Evolutionary conservation across 2,329 filamentous ascomycete genomes (phyloP), one percentile per base, ranked within the genome.

Genomic region (Emydomyces testavorans): DNA sequence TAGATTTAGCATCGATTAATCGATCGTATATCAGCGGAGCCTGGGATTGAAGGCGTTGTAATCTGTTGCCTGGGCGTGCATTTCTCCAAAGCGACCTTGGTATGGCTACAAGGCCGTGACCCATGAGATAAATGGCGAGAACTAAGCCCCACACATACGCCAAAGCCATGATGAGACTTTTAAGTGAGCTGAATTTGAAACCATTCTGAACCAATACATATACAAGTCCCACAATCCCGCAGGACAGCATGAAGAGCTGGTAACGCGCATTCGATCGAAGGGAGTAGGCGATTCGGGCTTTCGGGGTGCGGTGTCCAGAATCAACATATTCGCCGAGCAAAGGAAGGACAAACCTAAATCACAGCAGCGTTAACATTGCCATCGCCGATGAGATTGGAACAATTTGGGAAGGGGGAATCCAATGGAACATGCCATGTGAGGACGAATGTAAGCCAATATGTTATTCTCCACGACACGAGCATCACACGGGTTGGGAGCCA

Each of bases 51-150:
- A 95, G 71, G 29, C 83, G 75, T 52, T 81, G 80, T 39, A 98
- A 66, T 48, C 82, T 77, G 41, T 78, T 79, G 54, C 81, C 84
- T 38, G 89, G 78, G 60, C 81, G 87, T 26, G 88, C 83, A 60
- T 86, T 83, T 50, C 83, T 79, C 58, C 92, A 83, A 13, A 98
- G 71, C 31, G 78, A 78, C 54, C 90, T 76, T 0, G 92, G 92
- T 49, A 98, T 84, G 1, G 89, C 84, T 26, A 98, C 92, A 21
- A 98, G 73, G 6, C 92, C 92, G 65, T 98, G 92, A 5, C 92
- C 92, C 90, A 98, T 96, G 34, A 98, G 74, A 60, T 94, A 96
- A 53, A 98, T 94, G 38, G 89, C 92, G 45, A 96, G 74, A 3
- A 90, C 74, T 57, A 98, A 70, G 58, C 89, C 88, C 84, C 89